Base-by-base conservation (phyloP, 768 basidiomycete species). In the Tylopilus cervinicoccineus region DNA sequence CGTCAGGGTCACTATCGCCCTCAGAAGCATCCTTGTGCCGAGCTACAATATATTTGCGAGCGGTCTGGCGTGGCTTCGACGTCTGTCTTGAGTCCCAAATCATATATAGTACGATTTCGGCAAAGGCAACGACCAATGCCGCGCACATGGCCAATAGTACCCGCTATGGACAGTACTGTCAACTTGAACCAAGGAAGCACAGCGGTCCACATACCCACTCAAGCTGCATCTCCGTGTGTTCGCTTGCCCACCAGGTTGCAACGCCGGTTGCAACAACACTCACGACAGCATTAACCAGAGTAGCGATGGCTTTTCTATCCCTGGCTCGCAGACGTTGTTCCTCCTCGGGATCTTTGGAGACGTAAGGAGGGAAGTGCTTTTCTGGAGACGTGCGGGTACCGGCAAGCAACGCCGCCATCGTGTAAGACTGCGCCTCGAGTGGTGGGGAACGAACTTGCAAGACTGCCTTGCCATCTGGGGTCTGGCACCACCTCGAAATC, bases 381-480 rank as follows among this genome's bases (percentile, higher is more conserved):
- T 86, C 81, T 19, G 89, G 89, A 6, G 87, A 88, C n/a, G 88
- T 84, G 37, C 75, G 78, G 6, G 83, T 76, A 31, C 89, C 89
- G 14, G 90, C 88, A 6, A 93, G 78, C 29, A 93, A 71, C 17
- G 87, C 70, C 32, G 89, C 69, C 81, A 88, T 89, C 6, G 75
- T 70, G 62, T 87, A 91, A 13, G 76, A 70, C 19, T 69, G 67
- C 5, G 79, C 69, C 48, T 80, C 67, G 39, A 89, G 69, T 2
- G 72, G 65, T 10, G 73, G 74, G 6, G 70, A 68, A 29, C 51
- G 62, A 57, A 43, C 79, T 70, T 41, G 63, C 56, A 79, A 62
- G 4, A 66, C 58, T 0, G 49, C 48, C 29, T 55, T 60, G 7
- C 81, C 86, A 38, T 68, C 66, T 5, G 69, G 56, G 24, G 85